Conservation (phyloP, 2,329 filamentous ascomycete genomes). For the Aureobasidium subglaciale region DNA sequence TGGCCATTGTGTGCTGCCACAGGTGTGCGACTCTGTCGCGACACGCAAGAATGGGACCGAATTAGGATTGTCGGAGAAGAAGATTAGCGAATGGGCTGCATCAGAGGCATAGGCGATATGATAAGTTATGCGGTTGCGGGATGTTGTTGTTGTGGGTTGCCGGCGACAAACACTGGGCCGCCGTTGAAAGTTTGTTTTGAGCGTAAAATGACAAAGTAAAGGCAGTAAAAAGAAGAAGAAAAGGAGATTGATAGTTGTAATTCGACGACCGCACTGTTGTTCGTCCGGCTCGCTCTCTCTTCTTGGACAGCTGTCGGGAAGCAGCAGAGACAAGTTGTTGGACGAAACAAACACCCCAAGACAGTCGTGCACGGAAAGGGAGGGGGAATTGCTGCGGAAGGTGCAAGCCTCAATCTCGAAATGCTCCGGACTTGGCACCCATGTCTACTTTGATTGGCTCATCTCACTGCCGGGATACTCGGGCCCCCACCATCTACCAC, state of each 20-base stretch:
- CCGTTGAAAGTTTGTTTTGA: constrained; percentile 9
- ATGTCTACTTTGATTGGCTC: not conserved
- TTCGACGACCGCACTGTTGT: not conserved
- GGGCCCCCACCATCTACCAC: not conserved
- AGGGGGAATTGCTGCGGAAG: not conserved
- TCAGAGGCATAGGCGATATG: constrained; percentile 6
- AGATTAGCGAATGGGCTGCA: constrained; percentile 9
- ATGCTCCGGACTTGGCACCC: not conserved
- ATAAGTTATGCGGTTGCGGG: not conserved
- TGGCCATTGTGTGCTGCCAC: not conserved
- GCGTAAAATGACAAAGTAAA: not conserved
- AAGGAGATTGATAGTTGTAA: not conserved
- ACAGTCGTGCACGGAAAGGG: not conserved
- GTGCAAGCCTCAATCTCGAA: not conserved
- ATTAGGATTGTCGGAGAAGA: constrained; percentile 4
- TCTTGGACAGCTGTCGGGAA: not conserved
- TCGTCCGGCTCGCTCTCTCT: not conserved
- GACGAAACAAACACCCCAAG: constrained; percentile 5
- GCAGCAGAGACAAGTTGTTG: not conserved
- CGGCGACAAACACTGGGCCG: not conserved
- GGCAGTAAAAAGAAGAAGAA: not conserved
- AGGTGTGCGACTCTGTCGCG: constrained; percentile 3
- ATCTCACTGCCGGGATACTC: not conserved
- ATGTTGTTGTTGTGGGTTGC: constrained; percentile 10
- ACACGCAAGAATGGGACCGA: not conserved